phyloP scores from a whole-genome alignment of 2,329 filamentous ascomycete genomes.

The Paracoccidioides brasiliensis region DNA sequence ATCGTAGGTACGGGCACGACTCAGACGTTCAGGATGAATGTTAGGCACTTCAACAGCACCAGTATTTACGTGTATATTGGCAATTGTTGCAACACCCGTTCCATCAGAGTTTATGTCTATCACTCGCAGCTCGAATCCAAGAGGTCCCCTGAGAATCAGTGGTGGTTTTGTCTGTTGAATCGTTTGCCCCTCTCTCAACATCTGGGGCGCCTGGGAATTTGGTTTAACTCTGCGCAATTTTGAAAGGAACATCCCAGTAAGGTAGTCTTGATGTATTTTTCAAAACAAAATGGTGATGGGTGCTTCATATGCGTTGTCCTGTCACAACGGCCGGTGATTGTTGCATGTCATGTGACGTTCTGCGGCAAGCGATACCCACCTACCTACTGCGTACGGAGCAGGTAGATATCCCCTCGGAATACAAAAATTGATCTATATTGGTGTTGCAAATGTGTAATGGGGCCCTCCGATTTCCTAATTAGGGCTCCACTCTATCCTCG shows the following conservation, averaged over 20 bases:
- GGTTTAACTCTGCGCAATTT: too few species aligned
- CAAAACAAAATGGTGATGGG: too few species aligned
- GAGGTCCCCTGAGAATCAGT: background rate
- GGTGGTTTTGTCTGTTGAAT: background rate
- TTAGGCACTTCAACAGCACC: background rate
- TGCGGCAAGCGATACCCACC: background rate
- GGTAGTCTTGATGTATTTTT: too few species aligned
- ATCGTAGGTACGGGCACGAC: background rate
- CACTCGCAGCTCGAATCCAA: background rate
- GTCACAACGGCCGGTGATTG: too few species aligned
- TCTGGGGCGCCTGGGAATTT: background rate
- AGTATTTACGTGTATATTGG: background rate
- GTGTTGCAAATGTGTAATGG: background rate
- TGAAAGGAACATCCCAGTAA: too few species aligned
- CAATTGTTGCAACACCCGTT: background rate
- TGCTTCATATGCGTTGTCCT: too few species aligned
- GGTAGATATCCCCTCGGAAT: background rate
- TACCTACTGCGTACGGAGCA: background rate
- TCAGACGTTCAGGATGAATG: background rate
- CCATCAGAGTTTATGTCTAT: background rate
- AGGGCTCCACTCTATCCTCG: too few species aligned
- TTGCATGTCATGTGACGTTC: background rate
- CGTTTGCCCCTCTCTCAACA: background rate
- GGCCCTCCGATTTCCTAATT: too few species aligned
- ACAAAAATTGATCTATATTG: background rate